A percentile compares a stretch with the other conserved stretches of the same genome.
Evolutionary conservation across 371 early-diverging fungal species (phyloP).

Genomic region (Cokeromyces recurvatus): DNA sequence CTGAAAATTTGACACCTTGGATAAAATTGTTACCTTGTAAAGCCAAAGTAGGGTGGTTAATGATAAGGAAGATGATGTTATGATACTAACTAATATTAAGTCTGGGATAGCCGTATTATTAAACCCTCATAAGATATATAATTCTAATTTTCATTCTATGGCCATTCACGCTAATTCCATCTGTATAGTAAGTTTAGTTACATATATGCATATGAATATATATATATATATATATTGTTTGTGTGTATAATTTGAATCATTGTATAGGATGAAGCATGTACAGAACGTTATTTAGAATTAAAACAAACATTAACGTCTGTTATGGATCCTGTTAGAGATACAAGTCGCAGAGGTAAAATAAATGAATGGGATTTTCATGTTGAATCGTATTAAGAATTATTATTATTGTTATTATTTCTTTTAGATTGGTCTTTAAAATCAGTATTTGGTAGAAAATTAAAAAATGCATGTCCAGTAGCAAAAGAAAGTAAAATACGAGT

Average conservation of each 20-base stretch:
- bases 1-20: conserved; percentile 97
- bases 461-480: conserved; percentile 64
- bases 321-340: conserved; percentile 65
- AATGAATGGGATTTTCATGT: too few species aligned
- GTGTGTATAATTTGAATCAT: too few species aligned
- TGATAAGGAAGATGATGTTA: too few species aligned
- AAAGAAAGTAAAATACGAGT: conserved; percentile 48
- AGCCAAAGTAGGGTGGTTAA: conserved; percentile 62
- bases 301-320: conserved; percentile 69
- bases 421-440: conserved; percentile 68
- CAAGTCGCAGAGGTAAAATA: conserved; percentile 45
- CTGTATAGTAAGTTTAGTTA: conserved; percentile 42
- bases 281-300: conserved; percentile 30
- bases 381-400: too few species aligned
- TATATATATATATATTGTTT: not conserved
- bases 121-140: conserved; percentile 86
- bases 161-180: conserved; percentile 58
- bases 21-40: conserved; percentile 93
- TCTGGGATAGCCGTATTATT: conserved; percentile 83
- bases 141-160: conserved; percentile 90
- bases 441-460: conserved; percentile 59
- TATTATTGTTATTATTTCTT: too few species aligned
- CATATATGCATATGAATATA: not conserved
- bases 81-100: conserved; percentile 31
- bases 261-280: conserved; percentile 25